These are phyloP conservation scores for Colletotrichum tamarilloi DNA, from an alignment of 2,329 filamentous ascomycete genomes.

Conservation along the genomic window DNA sequence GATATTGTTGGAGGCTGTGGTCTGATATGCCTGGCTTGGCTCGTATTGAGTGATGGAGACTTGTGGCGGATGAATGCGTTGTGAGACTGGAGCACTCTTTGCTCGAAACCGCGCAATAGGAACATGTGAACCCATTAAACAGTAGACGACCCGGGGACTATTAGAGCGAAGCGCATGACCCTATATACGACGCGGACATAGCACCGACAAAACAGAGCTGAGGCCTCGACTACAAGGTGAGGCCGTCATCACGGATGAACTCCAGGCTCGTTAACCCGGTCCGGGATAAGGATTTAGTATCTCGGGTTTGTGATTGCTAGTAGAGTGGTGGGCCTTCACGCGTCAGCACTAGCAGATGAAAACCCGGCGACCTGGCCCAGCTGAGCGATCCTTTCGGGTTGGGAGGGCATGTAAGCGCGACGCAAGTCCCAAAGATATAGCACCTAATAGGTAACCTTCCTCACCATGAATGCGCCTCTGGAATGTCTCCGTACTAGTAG, in stretches of 20 bases:
- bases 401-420: neutral
- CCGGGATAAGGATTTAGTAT: slow-evolving; percentile 5
- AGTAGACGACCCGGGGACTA: no score
- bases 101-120: no score
- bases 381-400: neutral
- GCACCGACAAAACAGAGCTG: neutral
- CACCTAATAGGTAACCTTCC: neutral
- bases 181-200: neutral
- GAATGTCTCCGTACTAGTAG: neutral
- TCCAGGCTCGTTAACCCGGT: neutral
- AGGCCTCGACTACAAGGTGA: neutral
- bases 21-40: neutral
- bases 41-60: neutral
- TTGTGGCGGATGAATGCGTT: neutral
- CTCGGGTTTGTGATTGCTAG: slow-evolving; percentile 5
- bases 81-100: neutral
- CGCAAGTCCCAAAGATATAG: neutral
- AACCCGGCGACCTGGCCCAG: slow-evolving; percentile 8
- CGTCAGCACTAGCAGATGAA: neutral
- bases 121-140: no score
- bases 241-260: slow-evolving; percentile 1
- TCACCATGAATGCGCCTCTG: neutral
- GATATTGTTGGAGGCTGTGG: neutral
- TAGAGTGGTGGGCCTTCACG: neutral
- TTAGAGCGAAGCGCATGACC: neutral